Base-by-base conservation (phyloP, 78 protist genomes). In the Dictyostelium brefeldianum region DNA sequence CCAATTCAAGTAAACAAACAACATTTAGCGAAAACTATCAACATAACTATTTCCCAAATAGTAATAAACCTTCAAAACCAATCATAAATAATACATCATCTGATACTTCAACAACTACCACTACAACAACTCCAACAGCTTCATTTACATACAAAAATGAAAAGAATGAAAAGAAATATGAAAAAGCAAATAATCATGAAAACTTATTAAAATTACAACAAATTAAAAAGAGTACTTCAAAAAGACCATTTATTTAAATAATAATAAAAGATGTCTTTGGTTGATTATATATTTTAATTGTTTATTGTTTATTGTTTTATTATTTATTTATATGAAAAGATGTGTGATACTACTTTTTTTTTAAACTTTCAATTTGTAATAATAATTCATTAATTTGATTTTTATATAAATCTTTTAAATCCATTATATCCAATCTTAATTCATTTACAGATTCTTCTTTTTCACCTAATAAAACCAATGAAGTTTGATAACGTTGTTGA, bases 391-490 rank as follows among this genome's bases (percentile, higher is more conserved):
- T 92, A 43, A 92, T 73, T 80, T 92, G 91, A 18, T 47, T 77
- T 47, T 77, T 80, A 53, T 92, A 92, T 59, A 82, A 51, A 57
- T 80, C 91, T 59, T 92, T 92, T 90, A 92, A 54, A 87, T 92
- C 96, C 20, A 82, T 25, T 10, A 92, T 82, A 75, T 92, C 96
- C 59, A 82, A 25, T 43, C 53, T 78, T 29, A 81, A 25, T 81
- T 92, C 96, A 71, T 80, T 80, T 14, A 92, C 91, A 43, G 78
- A 31, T 27, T 92, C 96, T 59, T 92, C 96, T 27, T 77, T 80
- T 59, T 92, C 96, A 31, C 96, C 96, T 27, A 92, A 54, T 54
- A 92, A n/a, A 15, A 67, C 85, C 43, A 92, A 46, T 12, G 92
- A 73, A 6, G 96, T 82, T 31, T 69, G 41, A 41, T 83, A 77